Evolutionary conservation across 306 rosid species (phyloP), one percentile per base, ranked within the genome.

Genomic region (Quercus aquifolioides): DNA sequence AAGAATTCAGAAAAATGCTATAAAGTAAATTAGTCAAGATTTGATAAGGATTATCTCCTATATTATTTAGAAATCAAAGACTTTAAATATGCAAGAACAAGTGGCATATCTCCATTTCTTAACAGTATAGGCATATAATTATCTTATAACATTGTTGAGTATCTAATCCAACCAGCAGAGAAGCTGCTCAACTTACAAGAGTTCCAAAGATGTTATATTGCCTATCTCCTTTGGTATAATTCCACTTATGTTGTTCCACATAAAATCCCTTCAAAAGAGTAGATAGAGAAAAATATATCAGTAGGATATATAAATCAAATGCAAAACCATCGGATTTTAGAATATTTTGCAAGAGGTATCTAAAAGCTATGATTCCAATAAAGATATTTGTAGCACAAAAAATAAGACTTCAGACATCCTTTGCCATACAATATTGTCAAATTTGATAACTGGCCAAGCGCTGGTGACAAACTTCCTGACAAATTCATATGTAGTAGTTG

Each of bases 201-300:
- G 89, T 69, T 69, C 38, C 85, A 88, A 79, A 71, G 86, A 69
- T 9, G 75, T 79, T 19, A 88, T 83, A 60, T 81, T 86, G 83
- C 89, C 88, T 57, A 88, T 88, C 81, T 86, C 89, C 80, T 73
- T 46, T 4, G 91, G 91, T 81, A 88, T 86, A 38, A 73, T 84
- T 55, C 91, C 91, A 81, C 43, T 81, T 76, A 88, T 70, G 0
- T 71, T 0, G 73, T 86, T 88, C 91, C 91, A 88, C 91, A 88
- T 88, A 72, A 88, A 88, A 78, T 88, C 91, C 89, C 91, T 88
- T 33, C 20, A 54, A 23, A 33, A 5, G 74, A 51, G 26, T 26
- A 69, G 5, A 62, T 2, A 17, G 20, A 63, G 30, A 35, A 80
- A 35, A 7, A 30, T 46, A 28, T 19, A 59, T 80, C 76, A 82